Conservation (phyloP, 768 basidiomycete genomes). For the Russula griseocarnosa region DNA sequence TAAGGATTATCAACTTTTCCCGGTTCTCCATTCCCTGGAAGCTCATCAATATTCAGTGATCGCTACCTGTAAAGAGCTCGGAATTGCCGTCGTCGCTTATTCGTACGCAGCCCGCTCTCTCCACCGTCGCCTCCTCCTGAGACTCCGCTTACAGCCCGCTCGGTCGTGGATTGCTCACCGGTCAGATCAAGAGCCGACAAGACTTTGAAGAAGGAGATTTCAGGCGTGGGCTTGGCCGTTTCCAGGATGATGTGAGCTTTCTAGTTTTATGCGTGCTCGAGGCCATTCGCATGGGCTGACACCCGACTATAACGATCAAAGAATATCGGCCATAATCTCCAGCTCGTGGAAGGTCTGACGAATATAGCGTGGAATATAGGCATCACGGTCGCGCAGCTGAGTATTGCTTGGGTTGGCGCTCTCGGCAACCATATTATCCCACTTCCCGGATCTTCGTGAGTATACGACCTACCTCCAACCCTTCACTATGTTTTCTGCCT, state of each 20-base stretch:
- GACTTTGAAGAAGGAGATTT: constrained; percentile 41
- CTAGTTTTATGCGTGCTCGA: background rate
- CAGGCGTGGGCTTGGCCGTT: constrained; percentile 35
- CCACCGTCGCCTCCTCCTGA: background rate
- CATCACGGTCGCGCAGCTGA: constrained; percentile 40
- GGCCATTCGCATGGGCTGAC: background rate
- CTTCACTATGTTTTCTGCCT: background rate
- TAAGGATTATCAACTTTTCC: constrained; percentile 18
- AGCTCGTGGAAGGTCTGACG: constrained; percentile 40
- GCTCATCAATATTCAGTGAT: constrained; percentile 39
- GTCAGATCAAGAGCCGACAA: constrained; percentile 41
- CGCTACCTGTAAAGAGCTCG: constrained; percentile 50
- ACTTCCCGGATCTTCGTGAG: constrained; percentile 46
- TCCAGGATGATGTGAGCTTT: constrained; percentile 37
- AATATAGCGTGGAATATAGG: constrained; percentile 41
- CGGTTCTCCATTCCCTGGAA: background rate
- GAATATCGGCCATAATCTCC: constrained; percentile 42
- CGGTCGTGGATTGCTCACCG: constrained; percentile 53
- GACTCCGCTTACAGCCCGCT: constrained; percentile 41
- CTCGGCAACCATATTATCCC: constrained; percentile 42
- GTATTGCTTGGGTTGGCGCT: constrained; percentile 40
- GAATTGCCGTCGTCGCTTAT: constrained; percentile 55
- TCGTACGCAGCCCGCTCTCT: constrained; percentile 38
- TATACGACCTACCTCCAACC: background rate
- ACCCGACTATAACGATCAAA: constrained; percentile 24